Evolutionary conservation across 148 eudicot genomes (phyloP).

Genomic region (Rhododendron ovatum): DNA sequence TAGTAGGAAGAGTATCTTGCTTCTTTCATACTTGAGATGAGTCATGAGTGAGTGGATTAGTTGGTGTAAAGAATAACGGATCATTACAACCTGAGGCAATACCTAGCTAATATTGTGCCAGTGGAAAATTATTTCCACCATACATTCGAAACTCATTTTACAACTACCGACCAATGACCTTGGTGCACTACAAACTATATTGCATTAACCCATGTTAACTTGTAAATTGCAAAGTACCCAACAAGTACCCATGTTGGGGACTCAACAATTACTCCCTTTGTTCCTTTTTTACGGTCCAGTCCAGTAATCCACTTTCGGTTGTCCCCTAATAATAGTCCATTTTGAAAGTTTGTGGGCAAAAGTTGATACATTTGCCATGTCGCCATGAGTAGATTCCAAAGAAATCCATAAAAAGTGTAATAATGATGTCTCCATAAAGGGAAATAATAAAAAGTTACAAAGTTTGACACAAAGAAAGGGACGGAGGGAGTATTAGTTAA

Average conservation of each 20-base stretch:
- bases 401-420: background rate
- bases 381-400: too few relatives aligned
- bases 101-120: background rate
- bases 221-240: background rate
- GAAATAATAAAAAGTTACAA: background rate
- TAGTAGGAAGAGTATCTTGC: background rate
- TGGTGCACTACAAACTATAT: background rate
- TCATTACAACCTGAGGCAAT: background rate
- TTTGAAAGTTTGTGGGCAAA: too few relatives aligned
- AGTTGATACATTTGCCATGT: too few relatives aligned
- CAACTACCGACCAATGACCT: background rate
- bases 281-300: too few relatives aligned
- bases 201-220: background rate
- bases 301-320: too few relatives aligned
- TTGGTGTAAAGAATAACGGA: background rate
- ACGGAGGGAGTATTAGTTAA: background rate
- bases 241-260: background rate
- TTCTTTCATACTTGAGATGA: background rate
- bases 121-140: background rate
- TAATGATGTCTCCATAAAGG: background rate
- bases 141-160: background rate
- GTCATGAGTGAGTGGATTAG: background rate
- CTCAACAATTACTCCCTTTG: background rate
- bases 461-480: background rate
- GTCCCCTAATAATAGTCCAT: background rate